Conservation (phyloP, 768 basidiomycete genomes). For the Tricholoma hemisulphureum region DNA sequence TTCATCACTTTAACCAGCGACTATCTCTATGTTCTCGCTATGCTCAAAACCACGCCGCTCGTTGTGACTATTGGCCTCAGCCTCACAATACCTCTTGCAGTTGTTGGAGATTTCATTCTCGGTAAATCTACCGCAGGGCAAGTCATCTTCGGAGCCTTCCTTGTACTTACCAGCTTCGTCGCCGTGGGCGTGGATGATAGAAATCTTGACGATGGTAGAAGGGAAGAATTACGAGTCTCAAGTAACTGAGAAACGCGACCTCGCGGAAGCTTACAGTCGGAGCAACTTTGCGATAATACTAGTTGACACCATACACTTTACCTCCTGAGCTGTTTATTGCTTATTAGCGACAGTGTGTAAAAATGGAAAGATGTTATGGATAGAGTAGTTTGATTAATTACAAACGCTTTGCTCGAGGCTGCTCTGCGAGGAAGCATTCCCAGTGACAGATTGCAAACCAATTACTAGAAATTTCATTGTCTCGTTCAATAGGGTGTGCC, state of each 20-base stretch:
- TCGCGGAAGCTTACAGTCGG: not conserved
- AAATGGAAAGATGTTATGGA: too few relatives aligned
- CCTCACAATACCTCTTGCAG: constrained; percentile 90
- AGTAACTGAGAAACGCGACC: not conserved
- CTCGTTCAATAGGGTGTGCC: too few relatives aligned
- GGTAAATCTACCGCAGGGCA: constrained; percentile 53
- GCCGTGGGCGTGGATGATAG: constrained; percentile 61
- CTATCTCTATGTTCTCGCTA: constrained; percentile 82
- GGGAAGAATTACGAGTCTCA: not conserved
- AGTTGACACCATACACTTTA: too few relatives aligned
- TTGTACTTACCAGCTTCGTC: constrained; percentile 80
- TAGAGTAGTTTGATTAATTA: too few relatives aligned
- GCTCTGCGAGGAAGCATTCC: too few relatives aligned
- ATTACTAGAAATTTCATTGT: too few relatives aligned
- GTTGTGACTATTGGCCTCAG: constrained; percentile 92
- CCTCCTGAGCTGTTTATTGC: too few relatives aligned
- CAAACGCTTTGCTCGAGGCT: too few relatives aligned
- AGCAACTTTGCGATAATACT: not conserved
- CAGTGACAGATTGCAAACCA: too few relatives aligned
- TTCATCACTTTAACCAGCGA: constrained; percentile 80
- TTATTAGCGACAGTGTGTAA: too few relatives aligned
- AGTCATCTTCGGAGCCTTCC: constrained; percentile 68
- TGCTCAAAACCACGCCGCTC: constrained; percentile 95
- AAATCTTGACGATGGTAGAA: constrained; percentile 5
- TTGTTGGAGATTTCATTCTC: constrained; percentile 75